Percentiles rank a stretch among this genome's conserved stretches.
Evolutionary conservation across 2,329 filamentous ascomycete genomes (phyloP).

Genomic region (Fusarium subglutinans): DNA sequence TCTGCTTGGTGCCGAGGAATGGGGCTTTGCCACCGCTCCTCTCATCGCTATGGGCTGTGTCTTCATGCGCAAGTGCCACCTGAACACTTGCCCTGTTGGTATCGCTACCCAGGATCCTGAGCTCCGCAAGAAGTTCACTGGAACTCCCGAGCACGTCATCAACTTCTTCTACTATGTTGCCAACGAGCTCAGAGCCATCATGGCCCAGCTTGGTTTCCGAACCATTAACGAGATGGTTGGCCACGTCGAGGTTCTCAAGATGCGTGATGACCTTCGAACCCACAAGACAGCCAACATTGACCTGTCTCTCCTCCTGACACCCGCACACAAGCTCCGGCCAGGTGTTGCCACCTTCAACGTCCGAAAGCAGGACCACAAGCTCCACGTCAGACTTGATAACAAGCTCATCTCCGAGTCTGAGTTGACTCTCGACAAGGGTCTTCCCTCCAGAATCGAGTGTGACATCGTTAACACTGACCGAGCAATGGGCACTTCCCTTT

Average conservation of each 20-base stretch:
- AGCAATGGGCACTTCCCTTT: slow-evolving; percentile 90
- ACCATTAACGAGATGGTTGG: slow-evolving; percentile 99
- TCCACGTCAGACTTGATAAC: slow-evolving; percentile 94
- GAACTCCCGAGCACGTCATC: slow-evolving; percentile 94
- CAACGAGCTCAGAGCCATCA: slow-evolving; percentile 95
- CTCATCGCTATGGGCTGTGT: slow-evolving; percentile 97
- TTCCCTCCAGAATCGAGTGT: slow-evolving; percentile 92
- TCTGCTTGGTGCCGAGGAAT: slow-evolving; percentile 96
- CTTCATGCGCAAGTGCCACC: slow-evolving; percentile 85
- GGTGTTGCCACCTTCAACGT: slow-evolving; percentile 98
- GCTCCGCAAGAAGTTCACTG: slow-evolving; percentile 90
- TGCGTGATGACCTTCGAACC: slow-evolving; percentile 87
- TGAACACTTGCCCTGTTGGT: slow-evolving; percentile 87
- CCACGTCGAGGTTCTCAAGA: slow-evolving; percentile 84
- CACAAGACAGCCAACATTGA: slow-evolving; percentile 94
- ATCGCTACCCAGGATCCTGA: slow-evolving; percentile 97
- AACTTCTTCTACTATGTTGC: slow-evolving; percentile 99
- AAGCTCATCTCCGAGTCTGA: slow-evolving; percentile 97
- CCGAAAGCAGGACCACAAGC: slow-evolving; percentile 94
- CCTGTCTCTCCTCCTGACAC: slow-evolving; percentile 89
- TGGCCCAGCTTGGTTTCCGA: slow-evolving; percentile 94
- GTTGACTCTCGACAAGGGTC: slow-evolving; percentile 90
- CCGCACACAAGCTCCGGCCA: slow-evolving; percentile 93
- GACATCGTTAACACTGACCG: slow-evolving; percentile 97
- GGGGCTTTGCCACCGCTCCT: slow-evolving; percentile 94